Evolutionary conservation across 129 eudicot genomes (phyloP), one percentile per base, ranked within the genome.

Genomic region (Apium graveolens): DNA sequence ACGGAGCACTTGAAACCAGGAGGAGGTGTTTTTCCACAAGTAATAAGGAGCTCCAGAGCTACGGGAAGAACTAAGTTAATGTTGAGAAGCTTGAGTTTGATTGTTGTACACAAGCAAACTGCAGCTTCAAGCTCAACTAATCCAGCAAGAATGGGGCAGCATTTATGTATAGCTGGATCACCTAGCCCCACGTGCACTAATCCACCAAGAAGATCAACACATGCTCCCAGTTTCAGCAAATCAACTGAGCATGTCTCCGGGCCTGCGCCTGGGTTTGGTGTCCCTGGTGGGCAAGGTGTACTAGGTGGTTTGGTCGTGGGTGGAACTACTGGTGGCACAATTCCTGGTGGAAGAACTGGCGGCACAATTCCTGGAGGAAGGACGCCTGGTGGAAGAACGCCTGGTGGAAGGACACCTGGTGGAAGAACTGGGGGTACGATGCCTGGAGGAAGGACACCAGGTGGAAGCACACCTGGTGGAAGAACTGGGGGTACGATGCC

Each of bases 151-250:
- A 93, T 5, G 1, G 98, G 97, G 82, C 98, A 93, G 78, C 98
- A 93, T 71, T 86, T 27, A 75, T 89, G 91, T 46, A 75, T 92
- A 32, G 79, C 90, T 0, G 97, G 95, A 80, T 91, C 95, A 37
- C 98, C 98, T 43, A 93, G 69, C 62, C 91, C 95, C 24, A 91
- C 74, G 75, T 90, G 98, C 21, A 91, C 83, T 77, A 93, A 73
- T 83, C 98, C 98, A 17, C 97, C 97, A 53, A 93, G 91, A 48
- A 93, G 89, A 84, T 93, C 95, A 83, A 91, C 98, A 79, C 98
- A 93, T 38, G 95, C 98, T 34, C 97, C 97, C 6, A 93, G 91
- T 83, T 90, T 93, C 14, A 93, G 78, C 2, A 95, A 70, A 75
- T 93, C 91, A 20, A 89, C 85, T 32, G 98, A 96, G 78, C 98